Conservation (phyloP, 306 rosid species). For the Acacia acuminata region DNA sequence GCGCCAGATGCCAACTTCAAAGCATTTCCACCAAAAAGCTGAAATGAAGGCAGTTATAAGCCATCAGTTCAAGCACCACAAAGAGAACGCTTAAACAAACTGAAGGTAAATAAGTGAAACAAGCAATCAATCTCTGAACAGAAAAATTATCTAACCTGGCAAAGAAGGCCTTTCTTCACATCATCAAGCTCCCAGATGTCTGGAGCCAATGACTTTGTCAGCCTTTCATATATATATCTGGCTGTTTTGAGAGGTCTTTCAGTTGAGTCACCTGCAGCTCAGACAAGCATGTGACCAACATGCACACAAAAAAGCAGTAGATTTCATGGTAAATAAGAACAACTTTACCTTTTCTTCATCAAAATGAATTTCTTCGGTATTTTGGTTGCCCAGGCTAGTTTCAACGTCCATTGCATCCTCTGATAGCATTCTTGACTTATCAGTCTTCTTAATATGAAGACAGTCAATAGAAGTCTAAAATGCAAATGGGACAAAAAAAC, state of each 20-base stretch:
- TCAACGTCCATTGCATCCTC: conserved; percentile 71
- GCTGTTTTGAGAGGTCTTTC: conserved; percentile 76
- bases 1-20: conserved; percentile 87
- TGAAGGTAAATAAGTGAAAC: background rate
- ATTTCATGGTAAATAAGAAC: conserved; percentile 4
- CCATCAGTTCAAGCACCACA: background rate
- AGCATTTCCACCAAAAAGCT: conserved; percentile 97
- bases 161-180: conserved; percentile 95
- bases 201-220: conserved; percentile 91
- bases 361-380: conserved; percentile 51
- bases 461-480: conserved; percentile 92
- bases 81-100: background rate
- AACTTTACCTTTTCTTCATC: conserved; percentile 64
- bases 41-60: conserved; percentile 19
- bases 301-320: conserved; percentile 20
- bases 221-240: conserved; percentile 84
- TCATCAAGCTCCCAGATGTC: conserved; percentile 99
- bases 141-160: conserved; percentile 64
- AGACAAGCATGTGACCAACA: conserved; percentile 34
- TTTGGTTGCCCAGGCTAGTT: conserved; percentile 39
- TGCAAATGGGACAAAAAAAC: conserved; percentile 25
- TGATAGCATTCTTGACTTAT: conserved; percentile 83
- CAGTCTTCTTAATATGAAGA: conserved; percentile 87
- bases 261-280: conserved; percentile 67
- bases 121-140: conserved; percentile 23